These are phyloP conservation scores for Perilla frutescens DNA, from an alignment of 257 asterid genomes.

Conservation along the genomic window DNA sequence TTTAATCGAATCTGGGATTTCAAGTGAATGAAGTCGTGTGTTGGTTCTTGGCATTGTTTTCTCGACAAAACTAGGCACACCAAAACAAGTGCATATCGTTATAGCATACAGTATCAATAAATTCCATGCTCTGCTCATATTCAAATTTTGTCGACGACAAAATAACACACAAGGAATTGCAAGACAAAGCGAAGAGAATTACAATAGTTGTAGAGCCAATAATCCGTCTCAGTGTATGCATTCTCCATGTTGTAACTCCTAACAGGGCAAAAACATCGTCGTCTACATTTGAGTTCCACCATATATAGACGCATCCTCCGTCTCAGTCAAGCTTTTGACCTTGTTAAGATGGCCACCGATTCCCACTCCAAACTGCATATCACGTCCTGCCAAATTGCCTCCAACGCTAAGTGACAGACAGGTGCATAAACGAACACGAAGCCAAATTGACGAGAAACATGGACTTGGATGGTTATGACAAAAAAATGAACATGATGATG, in stretches of 20 bases:
- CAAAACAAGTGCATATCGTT: no score
- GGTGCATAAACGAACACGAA: background rate
- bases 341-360: conserved; percentile 72
- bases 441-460: background rate
- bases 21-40: no score
- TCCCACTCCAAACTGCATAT: conserved; percentile 98
- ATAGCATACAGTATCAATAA: background rate
- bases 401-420: background rate
- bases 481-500: background rate
- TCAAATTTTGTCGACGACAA: background rate
- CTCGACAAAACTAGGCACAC: background rate
- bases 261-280: background rate
- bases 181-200: background rate
- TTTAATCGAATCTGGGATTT: no score
- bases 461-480: background rate
- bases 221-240: background rate
- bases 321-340: conserved; percentile 43
- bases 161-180: background rate
- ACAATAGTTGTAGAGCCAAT: conserved; percentile 14
- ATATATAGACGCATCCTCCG: background rate
- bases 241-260: background rate
- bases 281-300: background rate
- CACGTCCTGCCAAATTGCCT: conserved; percentile 62
- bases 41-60: no score
- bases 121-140: background rate